A percentile compares a stretch with the other conserved stretches of the same genome.
phyloP scores from a whole-genome alignment of 2,329 filamentous ascomycete genomes.

The Ramularia collo-cygni region DNA sequence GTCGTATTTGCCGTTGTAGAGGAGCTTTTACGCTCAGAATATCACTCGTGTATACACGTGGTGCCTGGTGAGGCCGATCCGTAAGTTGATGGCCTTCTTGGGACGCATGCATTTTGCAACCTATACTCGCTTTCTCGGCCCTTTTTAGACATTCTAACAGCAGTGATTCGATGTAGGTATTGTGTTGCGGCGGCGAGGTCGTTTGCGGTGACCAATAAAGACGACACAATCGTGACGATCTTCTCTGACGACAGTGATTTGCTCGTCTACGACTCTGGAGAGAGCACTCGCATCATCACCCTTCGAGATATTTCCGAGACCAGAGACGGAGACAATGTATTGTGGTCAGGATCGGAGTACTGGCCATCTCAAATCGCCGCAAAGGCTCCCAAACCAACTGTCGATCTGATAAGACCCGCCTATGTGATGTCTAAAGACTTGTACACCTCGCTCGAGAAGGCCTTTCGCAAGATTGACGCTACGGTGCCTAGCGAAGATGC shows the following conservation, averaged over 20 bases:
- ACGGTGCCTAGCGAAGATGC: conserved; percentile 1
- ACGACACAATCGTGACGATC: conserved; percentile 38
- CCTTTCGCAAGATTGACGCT: conserved; percentile 8
- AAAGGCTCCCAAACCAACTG: conserved; percentile 26
- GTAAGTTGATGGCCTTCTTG: conserved; percentile 34
- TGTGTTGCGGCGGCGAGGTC: conserved; percentile 62
- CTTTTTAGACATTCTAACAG: too few species aligned
- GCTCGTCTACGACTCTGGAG: conserved; percentile 63
- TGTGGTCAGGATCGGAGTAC: conserved; percentile 32
- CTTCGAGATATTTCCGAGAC: conserved; percentile 54
- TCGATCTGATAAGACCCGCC: conserved; percentile 34
- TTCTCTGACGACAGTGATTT: conserved; percentile 87
- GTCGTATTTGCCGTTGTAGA: conserved; percentile 74
- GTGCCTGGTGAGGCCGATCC: conserved; percentile 80
- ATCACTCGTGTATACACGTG: conserved; percentile 45
- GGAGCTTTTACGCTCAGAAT: conserved; percentile 45
- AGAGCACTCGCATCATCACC: conserved; percentile 57
- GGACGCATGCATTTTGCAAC: too few species aligned
- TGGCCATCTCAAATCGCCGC: conserved; percentile 42
- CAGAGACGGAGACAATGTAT: conserved; percentile 9
- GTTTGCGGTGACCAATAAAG: conserved; percentile 36
- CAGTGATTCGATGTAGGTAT: conserved; percentile 23
- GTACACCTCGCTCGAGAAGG: conserved; percentile 23
- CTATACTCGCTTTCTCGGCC: too few species aligned
- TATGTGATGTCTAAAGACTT: conserved; percentile 33